Conservation (phyloP, 108 stramenopile genomes). For the Epithemia pelagica region DNA sequence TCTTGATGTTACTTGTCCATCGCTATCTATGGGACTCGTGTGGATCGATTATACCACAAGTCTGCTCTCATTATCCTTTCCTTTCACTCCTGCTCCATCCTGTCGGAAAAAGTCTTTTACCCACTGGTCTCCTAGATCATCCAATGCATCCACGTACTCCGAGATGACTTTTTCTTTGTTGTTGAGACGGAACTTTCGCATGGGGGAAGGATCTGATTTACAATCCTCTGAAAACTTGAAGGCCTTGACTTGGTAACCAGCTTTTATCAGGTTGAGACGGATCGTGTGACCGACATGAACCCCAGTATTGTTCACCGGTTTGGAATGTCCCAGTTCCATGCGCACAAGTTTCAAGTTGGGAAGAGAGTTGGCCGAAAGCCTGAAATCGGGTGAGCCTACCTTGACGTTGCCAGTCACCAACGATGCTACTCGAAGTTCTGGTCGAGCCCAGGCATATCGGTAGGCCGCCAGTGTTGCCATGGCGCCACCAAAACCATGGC, state of each 20-base stretch:
- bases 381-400: conserved; percentile 54
- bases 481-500: conserved; percentile 62
- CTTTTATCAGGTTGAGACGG: neutral
- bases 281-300: conserved; percentile 53
- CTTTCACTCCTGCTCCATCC: conserved; percentile 4
- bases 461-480: conserved; percentile 57
- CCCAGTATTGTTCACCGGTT: conserved; percentile 31
- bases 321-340: conserved; percentile 48
- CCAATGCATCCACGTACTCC: neutral
- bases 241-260: neutral
- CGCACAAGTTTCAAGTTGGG: conserved; percentile 66
- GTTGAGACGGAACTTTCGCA: no score
- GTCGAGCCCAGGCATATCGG: conserved; percentile 49
- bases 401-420: conserved; percentile 55
- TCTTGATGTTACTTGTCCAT: no score
- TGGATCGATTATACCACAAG: neutral
- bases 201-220: neutral
- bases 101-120: neutral
- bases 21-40: no score
- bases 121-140: neutral
- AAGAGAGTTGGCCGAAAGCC: conserved; percentile 49
- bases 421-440: conserved; percentile 48
- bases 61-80: conserved; percentile 3
- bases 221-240: neutral
- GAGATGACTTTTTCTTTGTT: neutral